These are phyloP conservation scores for Prunus mira DNA, from an alignment of 306 rosid species.

Conservation along the genomic window DNA sequence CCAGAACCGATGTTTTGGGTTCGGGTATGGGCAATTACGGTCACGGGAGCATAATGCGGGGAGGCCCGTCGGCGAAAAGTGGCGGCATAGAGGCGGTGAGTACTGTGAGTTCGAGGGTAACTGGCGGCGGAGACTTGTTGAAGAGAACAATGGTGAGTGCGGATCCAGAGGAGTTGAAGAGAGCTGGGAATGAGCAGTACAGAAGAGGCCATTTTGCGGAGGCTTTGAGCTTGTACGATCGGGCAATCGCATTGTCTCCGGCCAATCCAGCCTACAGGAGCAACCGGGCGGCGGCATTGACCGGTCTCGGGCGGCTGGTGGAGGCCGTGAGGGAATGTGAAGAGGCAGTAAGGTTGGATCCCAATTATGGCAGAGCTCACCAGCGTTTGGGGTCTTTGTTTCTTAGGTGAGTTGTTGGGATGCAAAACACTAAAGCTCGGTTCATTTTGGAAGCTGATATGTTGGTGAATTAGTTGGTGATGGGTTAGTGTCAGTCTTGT, in stretches of 20 bases:
- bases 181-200: slow-evolving; percentile 78
- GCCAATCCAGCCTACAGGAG: slow-evolving; percentile 69
- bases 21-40: slow-evolving; percentile 80
- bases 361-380: slow-evolving; percentile 77
- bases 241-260: slow-evolving; percentile 73
- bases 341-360: slow-evolving; percentile 86
- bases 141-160: slow-evolving; percentile 37
- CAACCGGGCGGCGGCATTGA: slow-evolving; percentile 91
- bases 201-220: slow-evolving; percentile 64
- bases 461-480: not conserved
- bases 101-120: not conserved
- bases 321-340: slow-evolving; percentile 87
- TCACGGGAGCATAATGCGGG: slow-evolving; percentile 94
- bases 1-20: slow-evolving; percentile 71
- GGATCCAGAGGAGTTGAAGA: slow-evolving; percentile 88
- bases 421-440: not conserved
- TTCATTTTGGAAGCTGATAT: not conserved
- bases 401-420: slow-evolving; percentile 54
- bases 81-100: slow-evolving; percentile 13
- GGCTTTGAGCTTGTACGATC: slow-evolving; percentile 76
- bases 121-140: slow-evolving; percentile 26
- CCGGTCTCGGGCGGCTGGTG: slow-evolving; percentile 55
- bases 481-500: not conserved
- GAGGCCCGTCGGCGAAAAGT: slow-evolving; percentile 40
- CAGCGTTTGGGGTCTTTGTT: slow-evolving; percentile 79